phyloP scores from a whole-genome alignment of 306 rosid genomes.

The Pyrus pyrifolia region DNA sequence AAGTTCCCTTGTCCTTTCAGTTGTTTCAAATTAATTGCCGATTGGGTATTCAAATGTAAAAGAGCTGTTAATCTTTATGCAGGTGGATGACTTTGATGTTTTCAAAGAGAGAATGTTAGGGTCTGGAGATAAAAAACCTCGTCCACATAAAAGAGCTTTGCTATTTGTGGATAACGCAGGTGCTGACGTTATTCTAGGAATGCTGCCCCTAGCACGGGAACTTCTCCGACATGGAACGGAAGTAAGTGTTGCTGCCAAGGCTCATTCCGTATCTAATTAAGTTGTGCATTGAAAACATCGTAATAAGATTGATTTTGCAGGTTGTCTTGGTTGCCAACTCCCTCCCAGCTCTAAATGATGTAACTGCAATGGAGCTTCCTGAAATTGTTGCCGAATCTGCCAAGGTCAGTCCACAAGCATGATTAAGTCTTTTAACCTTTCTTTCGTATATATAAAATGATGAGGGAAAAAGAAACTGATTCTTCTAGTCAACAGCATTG shows the following conservation, averaged over 20 bases:
- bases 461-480: constrained; percentile 18
- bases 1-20: neutral
- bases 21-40: neutral
- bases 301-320: constrained; percentile 30
- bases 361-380: constrained; percentile 96
- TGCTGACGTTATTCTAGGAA: constrained; percentile 93
- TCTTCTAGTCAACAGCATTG: constrained; percentile 64
- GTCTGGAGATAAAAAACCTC: constrained; percentile 41
- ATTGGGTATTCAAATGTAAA: neutral
- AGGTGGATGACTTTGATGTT: constrained; percentile 90
- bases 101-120: constrained; percentile 85
- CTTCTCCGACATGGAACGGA: constrained; percentile 93
- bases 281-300: neutral
- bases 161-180: constrained; percentile 95
- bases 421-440: neutral
- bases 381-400: constrained; percentile 98
- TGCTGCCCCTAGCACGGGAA: constrained; percentile 98
- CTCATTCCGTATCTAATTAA: neutral
- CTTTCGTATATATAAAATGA: neutral
- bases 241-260: constrained; percentile 37
- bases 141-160: constrained; percentile 76
- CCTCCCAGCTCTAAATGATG: constrained; percentile 90
- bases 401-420: constrained; percentile 52
- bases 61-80: constrained; percentile 13
- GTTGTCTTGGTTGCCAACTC: constrained; percentile 97